These are phyloP conservation scores for Candida maris DNA, from an alignment of 805 yeast species.

Conservation along the genomic window DNA sequence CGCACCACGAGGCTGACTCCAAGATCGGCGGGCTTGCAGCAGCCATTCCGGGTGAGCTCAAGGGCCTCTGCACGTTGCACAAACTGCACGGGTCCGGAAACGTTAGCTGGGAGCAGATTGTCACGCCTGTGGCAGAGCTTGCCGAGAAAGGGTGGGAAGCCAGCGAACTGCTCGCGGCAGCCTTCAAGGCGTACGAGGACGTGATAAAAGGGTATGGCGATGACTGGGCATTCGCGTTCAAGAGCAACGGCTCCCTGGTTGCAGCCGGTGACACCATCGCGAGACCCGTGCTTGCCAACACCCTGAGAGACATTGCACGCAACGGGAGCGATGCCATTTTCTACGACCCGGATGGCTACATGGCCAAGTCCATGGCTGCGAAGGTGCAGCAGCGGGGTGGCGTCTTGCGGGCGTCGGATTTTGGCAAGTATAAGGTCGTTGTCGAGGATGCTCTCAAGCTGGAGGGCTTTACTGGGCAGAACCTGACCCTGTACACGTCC, in stretches of 20 bases:
- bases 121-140: constrained; percentile 70
- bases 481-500: constrained; percentile 46
- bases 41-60: constrained; percentile 88
- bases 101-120: constrained; percentile 65
- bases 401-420: constrained; percentile 60
- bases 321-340: constrained; percentile 76
- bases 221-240: constrained; percentile 57
- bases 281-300: constrained; percentile 61
- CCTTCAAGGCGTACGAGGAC: constrained; percentile 38
- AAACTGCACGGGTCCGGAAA: constrained; percentile 65
- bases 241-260: constrained; percentile 31
- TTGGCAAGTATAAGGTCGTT: constrained; percentile 54
- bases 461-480: constrained; percentile 25
- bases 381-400: constrained; percentile 61
- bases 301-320: constrained; percentile 64
- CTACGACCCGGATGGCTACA: constrained; percentile 77
- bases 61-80: constrained; percentile 69
- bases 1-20: constrained; percentile 43
- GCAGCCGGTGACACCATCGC: constrained; percentile 56
- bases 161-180: constrained; percentile 39
- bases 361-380: constrained; percentile 57
- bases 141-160: constrained; percentile 64
- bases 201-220: constrained; percentile 30
- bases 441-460: constrained; percentile 44
- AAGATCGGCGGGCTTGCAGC: constrained; percentile 83